Conservation (phyloP, 2,329 filamentous ascomycete genomes). For the Fusarium setosum region DNA sequence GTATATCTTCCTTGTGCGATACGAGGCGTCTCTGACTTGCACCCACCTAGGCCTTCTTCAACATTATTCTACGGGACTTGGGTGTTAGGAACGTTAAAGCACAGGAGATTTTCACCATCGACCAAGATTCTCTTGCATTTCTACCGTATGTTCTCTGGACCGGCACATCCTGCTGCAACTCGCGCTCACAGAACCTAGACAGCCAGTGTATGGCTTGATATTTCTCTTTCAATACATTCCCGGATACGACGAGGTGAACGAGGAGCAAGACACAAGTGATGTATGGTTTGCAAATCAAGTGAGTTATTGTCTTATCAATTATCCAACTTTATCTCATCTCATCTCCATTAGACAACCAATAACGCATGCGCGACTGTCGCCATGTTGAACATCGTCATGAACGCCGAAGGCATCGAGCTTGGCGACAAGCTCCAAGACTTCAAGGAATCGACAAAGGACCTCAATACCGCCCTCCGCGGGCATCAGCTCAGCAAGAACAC, state of each 20-base stretch:
- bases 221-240: conserved; percentile 83
- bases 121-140: conserved; percentile 70
- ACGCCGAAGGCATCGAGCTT: conserved; percentile 73
- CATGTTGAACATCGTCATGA: conserved; percentile 93
- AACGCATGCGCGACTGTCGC: conserved; percentile 95
- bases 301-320: conserved; percentile 22
- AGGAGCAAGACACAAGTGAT: conserved; percentile 64
- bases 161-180: not conserved
- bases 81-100: conserved; percentile 80
- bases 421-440: conserved; percentile 79
- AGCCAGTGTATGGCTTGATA: conserved; percentile 86
- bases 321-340: not conserved
- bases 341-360: conserved; percentile 69
- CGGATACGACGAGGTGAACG: conserved; percentile 62
- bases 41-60: conserved; percentile 87
- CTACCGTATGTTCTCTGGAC: conserved; percentile 64
- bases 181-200: conserved; percentile 55
- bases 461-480: conserved; percentile 80
- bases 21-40: not conserved
- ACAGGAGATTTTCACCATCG: conserved; percentile 80
- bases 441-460: conserved; percentile 74
- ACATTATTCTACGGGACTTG: conserved; percentile 82
- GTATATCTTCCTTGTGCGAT: conserved; percentile 39
- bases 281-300: conserved; percentile 97
- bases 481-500: conserved; percentile 78